Evolutionary conservation across 306 rosid species (phyloP), one percentile per base, ranked within the genome.

Genomic region (Mimosa pudica): DNA sequence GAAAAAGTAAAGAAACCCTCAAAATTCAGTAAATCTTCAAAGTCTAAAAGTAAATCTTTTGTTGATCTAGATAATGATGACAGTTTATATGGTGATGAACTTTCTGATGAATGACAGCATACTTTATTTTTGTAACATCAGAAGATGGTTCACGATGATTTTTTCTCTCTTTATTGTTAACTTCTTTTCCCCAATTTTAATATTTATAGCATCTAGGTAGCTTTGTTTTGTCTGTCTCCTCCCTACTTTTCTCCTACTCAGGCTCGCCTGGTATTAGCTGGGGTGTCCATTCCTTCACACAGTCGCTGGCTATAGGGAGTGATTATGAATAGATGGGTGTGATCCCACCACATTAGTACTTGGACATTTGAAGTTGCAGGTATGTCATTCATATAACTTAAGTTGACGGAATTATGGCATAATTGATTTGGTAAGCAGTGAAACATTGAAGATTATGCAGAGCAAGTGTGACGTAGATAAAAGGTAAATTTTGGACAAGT

Each of bases 1-100:
- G 96, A 93, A 84, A 91, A 83, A 82, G 92, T 80, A 54, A 88
- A 82, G 81, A 89, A 83, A 66, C 92, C 94, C 14, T 84, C 82
- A 79, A 91, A 91, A 82, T 70, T 83, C 52, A 82, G 86, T 82
- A 89, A 87, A 80, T 52, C 81, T 6, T 84, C 84, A 10, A 89
- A 83, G 84, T 80, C 81, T 67, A 88, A 79, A 79, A 83, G 58
- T 72, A 92, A 85, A 83, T 76, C 83, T 76, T 74, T 84, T 62
- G 72, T 78, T 82, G 86, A 87, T 77, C 89, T 87, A 73, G 88
- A 84, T 80, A 79, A 78, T 66, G 80, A 84, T 76, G 83, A 88
- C 72, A 90, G 82, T 74, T 85, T 85, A 33, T 66, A 81, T 58
- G 89, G 77, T 46, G 90, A 85, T 79, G 89, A 87, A 51, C 41